Conservation (phyloP, 805 yeast genomes). For the Kluyveromyces wickerhamii region DNA sequence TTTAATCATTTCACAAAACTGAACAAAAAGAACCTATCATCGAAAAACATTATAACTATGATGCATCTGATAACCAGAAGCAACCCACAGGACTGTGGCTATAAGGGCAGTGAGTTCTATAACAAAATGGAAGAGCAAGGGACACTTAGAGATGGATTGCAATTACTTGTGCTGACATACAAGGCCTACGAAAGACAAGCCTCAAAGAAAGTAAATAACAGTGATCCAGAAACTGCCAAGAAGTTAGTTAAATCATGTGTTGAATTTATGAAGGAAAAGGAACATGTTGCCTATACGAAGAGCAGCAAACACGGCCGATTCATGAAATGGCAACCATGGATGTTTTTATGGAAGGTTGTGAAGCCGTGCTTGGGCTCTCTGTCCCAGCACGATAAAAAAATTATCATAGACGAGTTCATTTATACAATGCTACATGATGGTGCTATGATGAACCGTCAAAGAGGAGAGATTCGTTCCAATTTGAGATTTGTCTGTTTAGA, state of each 20-base stretch:
- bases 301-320: constrained; percentile 7
- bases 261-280: constrained; percentile 14
- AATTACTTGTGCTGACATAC: constrained; percentile 17
- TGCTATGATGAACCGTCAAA: constrained; percentile 5
- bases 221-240: constrained; percentile 8
- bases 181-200: constrained; percentile 22
- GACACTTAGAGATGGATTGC: constrained; percentile 10
- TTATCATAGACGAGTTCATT: constrained; percentile 15
- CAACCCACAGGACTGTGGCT: constrained; percentile 15
- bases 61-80: constrained; percentile 9
- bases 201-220: constrained; percentile 11
- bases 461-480: constrained; percentile 5
- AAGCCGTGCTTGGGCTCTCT: constrained; percentile 13
- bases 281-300: constrained; percentile 11
- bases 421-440: constrained; percentile 12
- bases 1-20: constrained; percentile 8
- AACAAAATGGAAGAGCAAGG: constrained; percentile 10
- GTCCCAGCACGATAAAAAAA: constrained; percentile 4
- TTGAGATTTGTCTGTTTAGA: constrained; percentile 21
- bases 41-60: not conserved
- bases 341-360: constrained; percentile 17
- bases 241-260: constrained; percentile 10
- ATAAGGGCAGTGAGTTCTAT: constrained; percentile 12
- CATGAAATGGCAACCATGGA: constrained; percentile 20
- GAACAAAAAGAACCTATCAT: constrained; percentile 8